Conservation (phyloP, 805 yeast genomes). For the Hanseniaspora taiwanica region DNA sequence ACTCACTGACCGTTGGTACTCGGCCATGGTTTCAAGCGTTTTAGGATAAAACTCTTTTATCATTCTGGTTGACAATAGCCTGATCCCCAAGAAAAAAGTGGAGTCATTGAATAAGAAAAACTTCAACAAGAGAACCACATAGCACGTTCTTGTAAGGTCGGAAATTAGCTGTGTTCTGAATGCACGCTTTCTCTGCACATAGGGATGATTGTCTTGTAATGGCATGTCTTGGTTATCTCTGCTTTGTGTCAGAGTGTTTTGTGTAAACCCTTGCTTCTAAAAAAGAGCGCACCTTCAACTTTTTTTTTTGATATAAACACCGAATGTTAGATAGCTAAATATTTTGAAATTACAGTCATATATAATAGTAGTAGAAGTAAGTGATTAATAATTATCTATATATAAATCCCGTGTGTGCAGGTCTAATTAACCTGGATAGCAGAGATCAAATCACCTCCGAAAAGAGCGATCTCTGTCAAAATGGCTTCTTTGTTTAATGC, state of each 20-base stretch:
- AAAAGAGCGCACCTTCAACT: too few relatives aligned
- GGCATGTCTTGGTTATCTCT: too few relatives aligned
- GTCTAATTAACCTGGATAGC: constrained; percentile 23
- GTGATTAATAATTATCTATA: too few relatives aligned
- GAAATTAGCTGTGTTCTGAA: background rate
- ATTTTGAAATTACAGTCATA: too few relatives aligned
- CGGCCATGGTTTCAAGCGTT: background rate
- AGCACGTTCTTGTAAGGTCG: background rate
- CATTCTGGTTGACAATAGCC: constrained; percentile 2
- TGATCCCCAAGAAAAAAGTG: constrained; percentile 1
- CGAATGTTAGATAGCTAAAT: too few relatives aligned
- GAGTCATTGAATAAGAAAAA: constrained; percentile 5
- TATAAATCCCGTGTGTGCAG: too few relatives aligned
- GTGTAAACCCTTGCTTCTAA: too few relatives aligned
- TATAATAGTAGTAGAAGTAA: too few relatives aligned
- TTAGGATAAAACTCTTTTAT: background rate
- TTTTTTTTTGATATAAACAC: too few relatives aligned
- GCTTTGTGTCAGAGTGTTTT: too few relatives aligned
- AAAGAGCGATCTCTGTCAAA: constrained; percentile 52
- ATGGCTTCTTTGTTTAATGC: constrained; percentile 58
- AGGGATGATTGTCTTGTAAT: too few relatives aligned
- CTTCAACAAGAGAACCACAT: constrained; percentile 3
- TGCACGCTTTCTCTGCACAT: background rate
- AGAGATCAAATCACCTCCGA: constrained; percentile 55
- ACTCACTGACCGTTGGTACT: background rate